These are phyloP conservation scores for Miscanthus lutarioriparius DNA, from an alignment of 176 grass and related monocot species.

Conservation along the genomic window DNA sequence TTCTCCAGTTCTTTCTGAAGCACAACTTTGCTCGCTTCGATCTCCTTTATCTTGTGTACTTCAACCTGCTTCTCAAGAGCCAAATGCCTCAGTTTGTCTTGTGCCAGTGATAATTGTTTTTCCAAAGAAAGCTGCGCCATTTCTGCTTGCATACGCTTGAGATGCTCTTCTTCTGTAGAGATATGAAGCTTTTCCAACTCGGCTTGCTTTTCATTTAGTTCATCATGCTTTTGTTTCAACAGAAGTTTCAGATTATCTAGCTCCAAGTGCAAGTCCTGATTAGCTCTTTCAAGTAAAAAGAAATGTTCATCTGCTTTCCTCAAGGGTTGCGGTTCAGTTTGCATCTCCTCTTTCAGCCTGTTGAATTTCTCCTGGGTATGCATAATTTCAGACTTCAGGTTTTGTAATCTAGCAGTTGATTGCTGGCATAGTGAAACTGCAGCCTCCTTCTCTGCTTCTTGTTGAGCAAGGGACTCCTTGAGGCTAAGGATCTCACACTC, in stretches of 20 bases:
- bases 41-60: conserved; percentile 38
- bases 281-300: conserved; percentile 59
- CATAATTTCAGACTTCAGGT: conserved; percentile 66
- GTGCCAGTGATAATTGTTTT: conserved; percentile 51
- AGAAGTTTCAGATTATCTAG: conserved; percentile 57
- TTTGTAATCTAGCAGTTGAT: conserved; percentile 58
- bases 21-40: conserved; percentile 36
- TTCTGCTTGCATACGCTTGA: conserved; percentile 74
- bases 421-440: conserved; percentile 57
- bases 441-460: conserved; percentile 67
- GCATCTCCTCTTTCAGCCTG: conserved; percentile 77
- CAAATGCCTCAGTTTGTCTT: conserved; percentile 65
- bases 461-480: conserved; percentile 56
- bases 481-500: conserved; percentile 52
- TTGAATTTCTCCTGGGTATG: conserved; percentile 76
- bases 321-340: conserved; percentile 38
- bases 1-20: conserved; percentile 54
- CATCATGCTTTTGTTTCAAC: conserved; percentile 58
- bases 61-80: conserved; percentile 66
- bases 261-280: conserved; percentile 54
- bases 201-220: conserved; percentile 64
- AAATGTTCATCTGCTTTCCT: conserved; percentile 36
- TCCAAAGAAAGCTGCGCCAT: conserved; percentile 65
- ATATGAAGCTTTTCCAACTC: conserved; percentile 67
- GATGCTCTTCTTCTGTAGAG: conserved; percentile 70